Base-by-base conservation (phyloP, 2,329 filamentous ascomycete species). In the Botrytis paeoniae region DNA sequence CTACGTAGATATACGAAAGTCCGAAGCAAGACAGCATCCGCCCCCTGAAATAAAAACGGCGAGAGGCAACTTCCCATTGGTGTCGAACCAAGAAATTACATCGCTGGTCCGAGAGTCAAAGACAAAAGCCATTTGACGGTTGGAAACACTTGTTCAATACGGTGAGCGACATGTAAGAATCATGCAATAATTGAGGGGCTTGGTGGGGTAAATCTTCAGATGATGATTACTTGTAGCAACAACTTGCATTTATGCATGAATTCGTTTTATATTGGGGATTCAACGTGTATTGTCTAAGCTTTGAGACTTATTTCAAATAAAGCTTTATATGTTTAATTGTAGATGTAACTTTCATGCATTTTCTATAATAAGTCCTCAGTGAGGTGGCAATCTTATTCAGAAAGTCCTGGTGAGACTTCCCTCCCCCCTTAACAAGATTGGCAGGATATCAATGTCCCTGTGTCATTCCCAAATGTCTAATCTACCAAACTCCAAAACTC, bases 91-190 rank as follows among this genome's bases (percentile, higher is more conserved):
- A 66, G 45, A 39, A 54, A 66, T 54, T 51, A 8, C 64, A 41
- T 41, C 20, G 64, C 35, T 68, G 48, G 64, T 57, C 64, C 45
- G 35, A 41, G 64, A 68, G 64, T 48, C 64, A 63, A 37, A 54
- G 48, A n/a, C 25, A 39, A 41, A 37, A 57, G 51, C 61, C 18
- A n/a, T 29, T n/a, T 37, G 64, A 51, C 64, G 57, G 68, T 45
- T 70, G 41, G 57, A 62, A 70, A 70, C 68, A 62, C 68, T 70
- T 70, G 57, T 48, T 70, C 57, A 70, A n/a, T 70, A 70, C 41
- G 64, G 64, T 39, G 35, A 14, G 64, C 20, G 64, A 41, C 45
- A 68, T 29, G 9, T 4, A 1, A 7, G 4, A 8, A 10, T n/a
- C 35, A 29, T 61, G 69, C 69, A 63, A 22, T 37, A 70, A 70